Evolutionary conservation across 2,329 filamentous ascomycete genomes (phyloP).

Genomic region (Aspergillus sp.): DNA sequence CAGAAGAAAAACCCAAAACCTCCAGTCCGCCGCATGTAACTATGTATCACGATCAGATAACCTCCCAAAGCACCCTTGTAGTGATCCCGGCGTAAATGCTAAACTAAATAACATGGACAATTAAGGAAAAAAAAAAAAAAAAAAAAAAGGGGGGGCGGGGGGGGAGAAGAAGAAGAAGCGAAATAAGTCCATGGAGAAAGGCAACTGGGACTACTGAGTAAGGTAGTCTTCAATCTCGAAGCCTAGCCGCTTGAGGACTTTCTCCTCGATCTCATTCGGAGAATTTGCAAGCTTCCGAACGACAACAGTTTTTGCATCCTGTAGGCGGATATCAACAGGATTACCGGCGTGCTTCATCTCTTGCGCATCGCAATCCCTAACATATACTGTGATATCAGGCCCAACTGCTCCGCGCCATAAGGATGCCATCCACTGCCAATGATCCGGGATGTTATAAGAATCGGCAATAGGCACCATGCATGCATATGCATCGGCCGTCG

Average conservation of each 20-base stretch:
- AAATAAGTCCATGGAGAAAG: background rate
- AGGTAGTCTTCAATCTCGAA: constrained; percentile 83
- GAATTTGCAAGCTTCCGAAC: constrained; percentile 47
- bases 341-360: constrained; percentile 39
- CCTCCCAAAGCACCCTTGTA: background rate
- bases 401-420: constrained; percentile 86
- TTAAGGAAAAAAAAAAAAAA: background rate
- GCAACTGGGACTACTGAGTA: constrained; percentile 30
- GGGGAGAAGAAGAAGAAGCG: background rate
- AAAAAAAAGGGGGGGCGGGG: background rate
- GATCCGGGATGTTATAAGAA: constrained; percentile 76
- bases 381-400: constrained; percentile 61
- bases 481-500: constrained; percentile 73
- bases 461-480: constrained; percentile 72
- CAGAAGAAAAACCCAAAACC: background rate
- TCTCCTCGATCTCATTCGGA: constrained; percentile 58
- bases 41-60: background rate
- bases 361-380: constrained; percentile 42
- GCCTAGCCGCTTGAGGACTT: constrained; percentile 69
- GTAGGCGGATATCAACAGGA: constrained; percentile 57
- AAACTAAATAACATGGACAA: background rate
- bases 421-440: constrained; percentile 97
- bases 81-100: background rate
- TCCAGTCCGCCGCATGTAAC: background rate
- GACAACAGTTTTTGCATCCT: constrained; percentile 52